Base-by-base conservation (phyloP, 2,329 filamentous ascomycete species). In the Cytospora chrysosperma region DNA sequence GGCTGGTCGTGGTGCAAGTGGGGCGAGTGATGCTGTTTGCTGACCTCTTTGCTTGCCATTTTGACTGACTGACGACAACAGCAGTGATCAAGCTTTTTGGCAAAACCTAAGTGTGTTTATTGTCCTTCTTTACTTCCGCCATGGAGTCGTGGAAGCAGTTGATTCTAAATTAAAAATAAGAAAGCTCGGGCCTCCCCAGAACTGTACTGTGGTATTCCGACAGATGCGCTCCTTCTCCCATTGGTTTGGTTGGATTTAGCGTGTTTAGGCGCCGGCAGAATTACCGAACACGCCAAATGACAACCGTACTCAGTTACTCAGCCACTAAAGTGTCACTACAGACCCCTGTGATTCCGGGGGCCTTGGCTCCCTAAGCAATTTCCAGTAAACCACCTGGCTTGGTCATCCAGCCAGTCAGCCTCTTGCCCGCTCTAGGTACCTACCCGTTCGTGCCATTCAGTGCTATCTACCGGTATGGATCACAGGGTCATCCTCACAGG, bases 21-120 rank as follows among this genome's bases (percentile, higher is more conserved):
- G 7, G 8, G n/a, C 7, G 17, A 21, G 56, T 27, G 8, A 5
- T 8, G 26, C 17, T 12, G 24, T 8, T n/a, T 47, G 21, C 50
- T 49, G 24, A 50, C 64, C 56, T 65, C 64, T 52, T 61, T 64
- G 49, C 49, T 64, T 43, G 64, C 64, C 64, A 65, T 65, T 1
- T 52, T 65, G 54, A 56, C 10, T 17, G 10, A 13, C 5, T 13
- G 24, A 12, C 9, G 24, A 3, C 7, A n/a, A n/a, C n/a, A n/a
- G n/a, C n/a, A n/a, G n/a, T n/a, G n/a, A n/a, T n/a, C n/a, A n/a
- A n/a, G n/a, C n/a, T n/a, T 15, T 30, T 4, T 21, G n/a, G 43
- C 4, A 21, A n/a, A 19, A 15, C n/a, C n/a, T 3, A n/a, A n/a
- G n/a, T n/a, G n/a, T n/a, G n/a, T n/a, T n/a, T n/a, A n/a, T n/a